These are phyloP conservation scores for Epichloe elymi DNA, from an alignment of 2,329 filamentous ascomycete species.

Conservation along the genomic window DNA sequence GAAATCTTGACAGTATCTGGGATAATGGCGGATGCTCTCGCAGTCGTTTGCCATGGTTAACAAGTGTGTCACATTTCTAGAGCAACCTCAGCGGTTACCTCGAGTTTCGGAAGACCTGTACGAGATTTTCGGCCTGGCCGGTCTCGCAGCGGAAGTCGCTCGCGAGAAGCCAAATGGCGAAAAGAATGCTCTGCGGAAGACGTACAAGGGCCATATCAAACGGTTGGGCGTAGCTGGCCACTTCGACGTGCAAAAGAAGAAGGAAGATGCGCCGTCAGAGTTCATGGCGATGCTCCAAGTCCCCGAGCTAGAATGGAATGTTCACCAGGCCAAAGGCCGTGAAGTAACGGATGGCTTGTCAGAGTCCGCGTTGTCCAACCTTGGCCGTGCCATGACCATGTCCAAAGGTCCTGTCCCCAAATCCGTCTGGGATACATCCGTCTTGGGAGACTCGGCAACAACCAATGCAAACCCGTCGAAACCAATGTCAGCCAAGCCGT, in stretches of 20 bases:
- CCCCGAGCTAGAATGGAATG: conserved; percentile 45
- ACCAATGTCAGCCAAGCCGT: conserved; percentile 31
- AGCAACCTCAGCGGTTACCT: conserved; percentile 34
- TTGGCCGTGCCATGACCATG: conserved; percentile 43
- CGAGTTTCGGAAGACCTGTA: conserved; percentile 44
- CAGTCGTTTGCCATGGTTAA: conserved; percentile 24
- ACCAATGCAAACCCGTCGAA: conserved; percentile 26
- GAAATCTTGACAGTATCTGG: not conserved
- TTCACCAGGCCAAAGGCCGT: conserved; percentile 38
- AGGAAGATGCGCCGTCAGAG: conserved; percentile 36
- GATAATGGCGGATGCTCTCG: conserved; percentile 12
- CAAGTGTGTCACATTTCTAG: conserved; percentile 28
- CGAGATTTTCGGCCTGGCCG: conserved; percentile 41
- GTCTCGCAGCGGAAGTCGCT: conserved; percentile 47
- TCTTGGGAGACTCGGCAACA: conserved; percentile 42
- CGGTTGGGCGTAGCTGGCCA: conserved; percentile 46
- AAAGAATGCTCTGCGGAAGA: conserved; percentile 54
- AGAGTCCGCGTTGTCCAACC: conserved; percentile 25
- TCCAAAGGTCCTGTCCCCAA: conserved; percentile 42
- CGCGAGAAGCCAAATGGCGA: conserved; percentile 51
- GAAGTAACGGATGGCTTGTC: conserved; percentile 42
- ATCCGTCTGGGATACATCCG: conserved; percentile 41
- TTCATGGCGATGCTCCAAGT: conserved; percentile 37
- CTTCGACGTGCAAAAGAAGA: conserved; percentile 45
- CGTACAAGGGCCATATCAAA: conserved; percentile 57